Percentiles rank a stretch among this genome's conserved stretches.
Conservation (phyloP, 2,329 filamentous ascomycete genomes). For the Curvularia spicifera region DNA sequence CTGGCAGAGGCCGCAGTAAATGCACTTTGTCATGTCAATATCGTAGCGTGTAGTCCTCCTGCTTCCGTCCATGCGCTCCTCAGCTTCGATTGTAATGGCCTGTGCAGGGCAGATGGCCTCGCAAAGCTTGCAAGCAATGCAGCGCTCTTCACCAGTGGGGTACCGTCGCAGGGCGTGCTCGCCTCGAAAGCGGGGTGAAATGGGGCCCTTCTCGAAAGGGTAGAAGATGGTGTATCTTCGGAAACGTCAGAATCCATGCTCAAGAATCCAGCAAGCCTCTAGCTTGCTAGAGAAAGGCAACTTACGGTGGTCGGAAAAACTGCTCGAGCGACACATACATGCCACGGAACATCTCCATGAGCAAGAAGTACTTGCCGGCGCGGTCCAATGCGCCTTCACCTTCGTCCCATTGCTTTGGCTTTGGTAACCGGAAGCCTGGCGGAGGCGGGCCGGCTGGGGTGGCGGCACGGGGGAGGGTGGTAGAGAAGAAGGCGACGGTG, state of each 20-base stretch:
- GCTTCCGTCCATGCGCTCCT: conserved; percentile 95
- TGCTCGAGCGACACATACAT: conserved; percentile 99
- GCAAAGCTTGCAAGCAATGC: conserved; percentile 99
- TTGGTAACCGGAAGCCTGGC: conserved; percentile 77
- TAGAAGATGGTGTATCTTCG: conserved; percentile 96
- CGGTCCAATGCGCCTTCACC: conserved; percentile 80
- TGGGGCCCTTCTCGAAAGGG: conserved; percentile 98
- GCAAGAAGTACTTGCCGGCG: conserved; percentile 90
- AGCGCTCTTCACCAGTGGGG: conserved; percentile 96
- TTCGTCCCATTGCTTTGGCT: conserved; percentile 79
- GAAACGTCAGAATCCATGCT: conserved; percentile 34
- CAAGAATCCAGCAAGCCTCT: conserved; percentile 2
- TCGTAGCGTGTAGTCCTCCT: conserved; percentile 96
- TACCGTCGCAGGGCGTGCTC: conserved; percentile 97
- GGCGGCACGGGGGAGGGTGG: conserved; percentile 65
- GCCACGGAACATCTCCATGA: conserved; percentile 94
- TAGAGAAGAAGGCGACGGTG: conserved; percentile 67
- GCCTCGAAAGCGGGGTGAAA: conserved; percentile 96
- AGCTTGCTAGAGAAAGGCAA: conserved; percentile 46
- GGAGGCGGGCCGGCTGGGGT: conserved; percentile 80
- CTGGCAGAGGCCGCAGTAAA: conserved; percentile 99
- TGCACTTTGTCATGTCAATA: conserved; percentile 99
- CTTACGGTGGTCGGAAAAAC: conserved; percentile 97
- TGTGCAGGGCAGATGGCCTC: conserved; percentile 98
- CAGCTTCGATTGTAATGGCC: conserved; percentile 98